phyloP scores from a whole-genome alignment of 116 monocot species.

The Zostera marina region DNA sequence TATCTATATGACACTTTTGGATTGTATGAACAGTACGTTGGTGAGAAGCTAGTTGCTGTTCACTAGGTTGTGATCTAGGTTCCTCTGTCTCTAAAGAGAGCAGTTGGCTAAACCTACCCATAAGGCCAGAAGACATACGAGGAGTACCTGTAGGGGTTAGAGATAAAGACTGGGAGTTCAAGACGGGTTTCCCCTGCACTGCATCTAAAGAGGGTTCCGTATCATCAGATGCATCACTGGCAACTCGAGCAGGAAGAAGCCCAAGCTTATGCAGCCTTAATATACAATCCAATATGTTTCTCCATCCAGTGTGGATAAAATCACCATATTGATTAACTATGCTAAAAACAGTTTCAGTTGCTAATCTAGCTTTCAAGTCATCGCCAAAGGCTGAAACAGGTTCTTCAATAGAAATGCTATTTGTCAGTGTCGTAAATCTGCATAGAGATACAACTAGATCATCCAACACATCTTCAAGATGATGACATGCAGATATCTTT shows the following conservation, averaged over 20 bases:
- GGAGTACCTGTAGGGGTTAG: slow-evolving; percentile 36
- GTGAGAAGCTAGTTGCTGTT: slow-evolving; percentile 72
- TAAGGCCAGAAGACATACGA: slow-evolving; percentile 60
- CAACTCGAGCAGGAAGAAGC: slow-evolving; percentile 60
- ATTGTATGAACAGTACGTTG: slow-evolving; percentile 66
- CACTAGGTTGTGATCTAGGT: slow-evolving; percentile 57
- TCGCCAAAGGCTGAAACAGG: slow-evolving; percentile 52
- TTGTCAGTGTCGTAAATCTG: slow-evolving; percentile 59
- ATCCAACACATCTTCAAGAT: slow-evolving; percentile 64
- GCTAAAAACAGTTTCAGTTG: slow-evolving; percentile 53
- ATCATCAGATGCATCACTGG: slow-evolving; percentile 67
- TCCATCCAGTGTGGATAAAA: slow-evolving; percentile 60
- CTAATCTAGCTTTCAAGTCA: slow-evolving; percentile 54
- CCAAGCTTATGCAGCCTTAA: slow-evolving; percentile 63
- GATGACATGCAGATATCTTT: slow-evolving; percentile 52
- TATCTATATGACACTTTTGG: slow-evolving; percentile 71
- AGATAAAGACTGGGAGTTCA: slow-evolving; percentile 30
- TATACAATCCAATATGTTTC: slow-evolving; percentile 68
- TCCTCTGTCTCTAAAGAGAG: slow-evolving; percentile 69
- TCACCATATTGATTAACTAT: slow-evolving; percentile 67
- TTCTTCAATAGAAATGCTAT: slow-evolving; percentile 33
- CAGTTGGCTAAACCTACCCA: slow-evolving; percentile 83
- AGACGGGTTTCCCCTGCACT: slow-evolving; percentile 32
- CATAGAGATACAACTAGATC: slow-evolving; percentile 63
- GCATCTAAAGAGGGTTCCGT: slow-evolving; percentile 27